Percentiles rank a stretch among this genome's conserved stretches.
Conservation (phyloP, 2,329 filamentous ascomycete species). For the Colletotrichum musae region DNA sequence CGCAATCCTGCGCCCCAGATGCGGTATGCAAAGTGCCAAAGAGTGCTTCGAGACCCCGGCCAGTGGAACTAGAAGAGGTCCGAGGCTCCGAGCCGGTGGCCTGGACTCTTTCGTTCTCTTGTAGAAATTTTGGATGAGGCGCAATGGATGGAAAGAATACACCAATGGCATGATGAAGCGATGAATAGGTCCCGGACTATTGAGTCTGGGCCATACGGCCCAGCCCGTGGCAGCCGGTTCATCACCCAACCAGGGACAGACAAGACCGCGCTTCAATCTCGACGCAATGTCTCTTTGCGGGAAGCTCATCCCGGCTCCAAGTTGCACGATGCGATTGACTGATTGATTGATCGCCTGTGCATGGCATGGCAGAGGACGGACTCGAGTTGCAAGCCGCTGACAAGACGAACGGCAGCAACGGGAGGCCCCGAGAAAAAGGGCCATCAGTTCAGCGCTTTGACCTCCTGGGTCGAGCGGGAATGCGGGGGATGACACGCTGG, state of each 20-base stretch:
- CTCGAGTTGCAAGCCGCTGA: neutral
- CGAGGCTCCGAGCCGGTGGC: slow-evolving; percentile 8
- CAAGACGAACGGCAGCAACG: slow-evolving; percentile 2
- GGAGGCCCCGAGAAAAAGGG: slow-evolving; percentile 21
- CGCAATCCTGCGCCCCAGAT: slow-evolving; percentile 5
- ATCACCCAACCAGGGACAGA: neutral
- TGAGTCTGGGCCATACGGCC: slow-evolving; percentile 6
- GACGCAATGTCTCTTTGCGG: neutral
- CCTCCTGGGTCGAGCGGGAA: slow-evolving; percentile 18
- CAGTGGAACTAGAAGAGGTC: neutral
- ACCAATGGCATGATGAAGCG: slow-evolving; percentile 10
- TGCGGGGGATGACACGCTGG: slow-evolving; percentile 22
- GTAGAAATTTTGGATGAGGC: neutral
- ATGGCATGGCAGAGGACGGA: neutral
- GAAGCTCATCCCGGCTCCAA: neutral
- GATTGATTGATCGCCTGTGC: slow-evolving; percentile 14
- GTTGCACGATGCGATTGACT: slow-evolving; percentile 1
- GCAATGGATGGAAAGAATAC: neutral
- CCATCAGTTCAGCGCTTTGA: slow-evolving; percentile 22
- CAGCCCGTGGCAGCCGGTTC: slow-evolving; percentile 5
- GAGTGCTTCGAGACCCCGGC: neutral
- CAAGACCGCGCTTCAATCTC: neutral
- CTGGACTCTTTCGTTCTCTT: slow-evolving; percentile 1
- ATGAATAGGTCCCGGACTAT: neutral
- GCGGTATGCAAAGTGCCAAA: slow-evolving; percentile 3